phyloP scores from a whole-genome alignment of 1,284 basidiomycete species.

The Ustilago lituana region DNA sequence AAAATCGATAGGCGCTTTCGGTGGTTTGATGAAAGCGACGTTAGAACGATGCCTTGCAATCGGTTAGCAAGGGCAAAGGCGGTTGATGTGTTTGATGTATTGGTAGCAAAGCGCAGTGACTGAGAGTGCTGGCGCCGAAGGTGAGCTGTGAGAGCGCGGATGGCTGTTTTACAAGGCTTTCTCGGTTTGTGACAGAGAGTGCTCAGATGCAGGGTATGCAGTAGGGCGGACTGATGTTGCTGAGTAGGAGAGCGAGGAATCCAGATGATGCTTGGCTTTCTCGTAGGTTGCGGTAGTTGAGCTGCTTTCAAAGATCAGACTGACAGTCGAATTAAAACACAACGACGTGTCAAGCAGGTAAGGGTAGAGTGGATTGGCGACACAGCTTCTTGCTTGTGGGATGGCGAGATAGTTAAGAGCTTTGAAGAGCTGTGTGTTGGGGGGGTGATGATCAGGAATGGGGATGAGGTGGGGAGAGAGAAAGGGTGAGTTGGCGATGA shows the following conservation, averaged over 20 bases:
- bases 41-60: slow-evolving; percentile 7
- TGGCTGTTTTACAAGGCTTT: not conserved
- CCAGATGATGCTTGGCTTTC: not conserved
- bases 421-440: slow-evolving; percentile 12
- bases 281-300: not conserved
- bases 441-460: slow-evolving; percentile 6
- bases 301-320: not conserved
- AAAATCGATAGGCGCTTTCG: slow-evolving; percentile 11
- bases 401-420: slow-evolving; percentile 1
- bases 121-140: not conserved
- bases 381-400: slow-evolving; percentile 2
- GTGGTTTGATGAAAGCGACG: not conserved
- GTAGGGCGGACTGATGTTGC: too few relatives aligned
- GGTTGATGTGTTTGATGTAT: not conserved
- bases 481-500: slow-evolving; percentile 5
- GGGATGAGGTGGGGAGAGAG: not conserved
- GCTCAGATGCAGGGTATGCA: too few relatives aligned
- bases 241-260: not conserved
- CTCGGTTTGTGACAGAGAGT: too few relatives aligned
- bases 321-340: too few relatives aligned
- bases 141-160: not conserved
- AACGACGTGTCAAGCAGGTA: too few relatives aligned
- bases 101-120: not conserved
- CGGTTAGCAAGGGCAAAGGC: not conserved
- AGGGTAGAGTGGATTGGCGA: too few relatives aligned